phyloP scores from a whole-genome alignment of 768 basidiomycete genomes.

The Clathrus columnatus region DNA sequence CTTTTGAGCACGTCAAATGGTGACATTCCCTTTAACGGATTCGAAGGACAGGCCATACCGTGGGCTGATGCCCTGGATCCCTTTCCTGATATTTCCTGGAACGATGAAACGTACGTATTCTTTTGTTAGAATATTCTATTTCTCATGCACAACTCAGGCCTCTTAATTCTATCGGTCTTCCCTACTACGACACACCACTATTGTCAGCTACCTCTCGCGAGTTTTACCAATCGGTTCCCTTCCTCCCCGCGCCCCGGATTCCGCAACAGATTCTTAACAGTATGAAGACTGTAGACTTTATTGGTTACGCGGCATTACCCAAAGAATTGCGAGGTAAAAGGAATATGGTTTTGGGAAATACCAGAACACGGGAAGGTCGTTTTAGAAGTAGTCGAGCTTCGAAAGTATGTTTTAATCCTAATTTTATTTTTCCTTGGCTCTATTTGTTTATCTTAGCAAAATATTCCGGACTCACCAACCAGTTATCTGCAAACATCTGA shows the following conservation, averaged over 20 bases:
- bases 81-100: slow-evolving; percentile 71
- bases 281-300: slow-evolving; percentile 82
- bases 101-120: slow-evolving; percentile 59
- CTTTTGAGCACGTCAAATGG: slow-evolving; percentile 68
- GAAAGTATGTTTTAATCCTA: background rate
- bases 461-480: slow-evolving; percentile 34
- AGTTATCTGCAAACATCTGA: slow-evolving; percentile 47
- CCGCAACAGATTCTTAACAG: slow-evolving; percentile 66
- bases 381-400: slow-evolving; percentile 75
- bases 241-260: slow-evolving; percentile 65
- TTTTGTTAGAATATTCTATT: background rate
- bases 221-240: slow-evolving; percentile 27
- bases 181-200: slow-evolving; percentile 65
- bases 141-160: slow-evolving; percentile 43
- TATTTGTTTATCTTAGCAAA: background rate
- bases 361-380: slow-evolving; percentile 46
- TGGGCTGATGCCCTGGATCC: slow-evolving; percentile 72
- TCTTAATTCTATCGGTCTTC: slow-evolving; percentile 81
- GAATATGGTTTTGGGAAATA: slow-evolving; percentile 56
- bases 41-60: slow-evolving; percentile 76
- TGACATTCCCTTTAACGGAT: slow-evolving; percentile 77
- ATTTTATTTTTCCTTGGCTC: background rate
- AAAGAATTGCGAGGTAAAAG: slow-evolving; percentile 77
- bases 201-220: slow-evolving; percentile 50
- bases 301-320: slow-evolving; percentile 84